Base-by-base conservation (phyloP, 345 rosid species). In the Arabidopsis thaliana region DNA sequence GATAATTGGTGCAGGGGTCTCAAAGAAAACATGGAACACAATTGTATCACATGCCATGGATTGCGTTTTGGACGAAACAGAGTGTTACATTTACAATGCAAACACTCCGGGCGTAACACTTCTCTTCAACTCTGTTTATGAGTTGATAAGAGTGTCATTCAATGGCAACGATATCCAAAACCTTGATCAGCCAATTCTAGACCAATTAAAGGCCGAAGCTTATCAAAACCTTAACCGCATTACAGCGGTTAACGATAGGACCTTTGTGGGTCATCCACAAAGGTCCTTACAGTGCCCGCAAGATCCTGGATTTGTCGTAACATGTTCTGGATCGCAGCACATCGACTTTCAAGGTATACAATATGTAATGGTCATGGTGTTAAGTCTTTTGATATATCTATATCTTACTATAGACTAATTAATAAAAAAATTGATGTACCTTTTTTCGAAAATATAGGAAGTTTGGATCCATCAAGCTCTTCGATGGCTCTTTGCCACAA, bases 41-140 rank as follows among this genome's bases (percentile, higher is more conserved):
- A 89, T 92, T 59, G 72, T 87, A 56, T 77, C 67, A 2, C 99
- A 95, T 37, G 97, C 97, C 3, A 65, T 42, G 11, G 4, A 58
- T 2, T 95, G 99, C 78, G 86, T 78, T 62, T 12, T 82, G 24
- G 86, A 90, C 8, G 88, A 81, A 65, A 74, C 75, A 38, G 84
- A 82, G 71, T 51, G 78, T 23, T 86, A 81, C 58, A 10, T 63
- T 41, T 90, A 86, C 80, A 12, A 56, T 41, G 75, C 69, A 63
- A 56, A 34, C 38, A 73, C 60, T 11, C 69, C 63, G 14, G 77
- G 78, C n/a, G 64, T 65, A 10, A 74, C 72, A 13, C 50, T 73
- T 16, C 81, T 93, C 20, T 66, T 88, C 46, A 75, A 88, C 71
- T 87, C 89, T 25, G 72, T 89, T 10, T 87, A 73, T 75, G 78